Evolutionary conservation across 2,329 filamentous ascomycete species (phyloP), one percentile per base, ranked within the genome.

Genomic region (Orbilia ellipsospora): DNA sequence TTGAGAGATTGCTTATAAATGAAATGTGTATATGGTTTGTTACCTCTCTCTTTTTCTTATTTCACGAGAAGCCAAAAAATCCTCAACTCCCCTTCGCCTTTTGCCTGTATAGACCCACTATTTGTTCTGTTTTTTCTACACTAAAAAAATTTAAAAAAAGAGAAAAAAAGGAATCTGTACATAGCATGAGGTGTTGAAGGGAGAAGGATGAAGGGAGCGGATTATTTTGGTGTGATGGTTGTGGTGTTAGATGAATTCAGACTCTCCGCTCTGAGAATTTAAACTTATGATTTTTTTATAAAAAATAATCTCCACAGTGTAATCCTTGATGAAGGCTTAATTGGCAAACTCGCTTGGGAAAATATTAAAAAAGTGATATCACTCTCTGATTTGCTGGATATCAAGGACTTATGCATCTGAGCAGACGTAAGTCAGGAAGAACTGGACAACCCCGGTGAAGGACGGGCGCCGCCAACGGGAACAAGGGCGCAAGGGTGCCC

Each of bases 31-130:
- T 69, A 65, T 63, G 61, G 51, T 18, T 36, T 73, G 59, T 79
- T 80, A 80, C 79, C 79, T 79, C 78, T 73, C 72, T 73, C 63
- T 72, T 73, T 77, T 61, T 74, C 73, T 77, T 77, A 70, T 81
- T 79, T 80, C 79, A 36, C 31, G 54, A 61, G 54, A 52, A 28
- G 23, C 48, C 23, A 10, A 60, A 45, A 23, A 50, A 48, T 20
- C 61, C 15, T 65, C 4, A 48, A 15, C 36, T 50, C 40, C 54
- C 55, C 64, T 66, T 77, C 59, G 36, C 54, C 67, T 66, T 62
- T 68, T 54, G 69, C 42, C 62, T 73, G 66, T 78, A 59, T 72
- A 69, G 67, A 73, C 54, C 54, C 60, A 23, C 40, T 52, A 62
- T 55, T 20, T 70, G 36, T 16, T 67, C 55, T 77, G 62, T 77